Percentiles rank a stretch among this genome's conserved stretches.
Conservation (phyloP, 768 basidiomycete species). For the Mycena pura region DNA sequence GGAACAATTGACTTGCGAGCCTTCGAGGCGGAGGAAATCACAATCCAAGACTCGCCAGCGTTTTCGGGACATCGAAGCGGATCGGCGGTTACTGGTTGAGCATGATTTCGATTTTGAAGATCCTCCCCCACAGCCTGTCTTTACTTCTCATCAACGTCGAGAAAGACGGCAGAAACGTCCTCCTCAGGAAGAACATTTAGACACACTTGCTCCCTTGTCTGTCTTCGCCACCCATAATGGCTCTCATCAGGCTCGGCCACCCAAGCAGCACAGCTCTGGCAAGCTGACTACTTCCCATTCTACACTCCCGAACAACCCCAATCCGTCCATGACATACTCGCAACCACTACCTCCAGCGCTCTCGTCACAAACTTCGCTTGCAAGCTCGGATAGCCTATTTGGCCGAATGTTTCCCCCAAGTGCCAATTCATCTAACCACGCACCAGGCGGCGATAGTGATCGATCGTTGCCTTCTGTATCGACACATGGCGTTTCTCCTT, state of each 20-base stretch:
- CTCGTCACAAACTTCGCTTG: background rate
- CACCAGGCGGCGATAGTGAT: conserved; percentile 29
- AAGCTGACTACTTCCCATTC: conserved; percentile 1
- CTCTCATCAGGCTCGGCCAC: conserved; percentile 19
- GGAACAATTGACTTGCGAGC: conserved; percentile 16
- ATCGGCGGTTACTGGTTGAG: conserved; percentile 25
- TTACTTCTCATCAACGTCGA: conserved; percentile 28
- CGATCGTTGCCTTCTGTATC: conserved; percentile 27
- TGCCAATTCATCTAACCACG: conserved; percentile 27
- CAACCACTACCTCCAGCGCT: background rate
- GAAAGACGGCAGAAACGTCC: background rate
- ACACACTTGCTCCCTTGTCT: conserved; percentile 28
- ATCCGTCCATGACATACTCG: background rate
- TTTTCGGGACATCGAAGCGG: conserved; percentile 26
- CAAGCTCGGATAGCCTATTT: conserved; percentile 32
- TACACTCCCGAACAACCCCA: background rate
- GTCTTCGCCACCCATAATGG: conserved; percentile 23
- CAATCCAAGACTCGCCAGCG: conserved; percentile 17
- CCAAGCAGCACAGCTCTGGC: background rate
- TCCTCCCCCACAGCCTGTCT: conserved; percentile 44
- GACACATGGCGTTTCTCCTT: conserved; percentile 21
- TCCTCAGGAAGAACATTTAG: conserved; percentile 16
- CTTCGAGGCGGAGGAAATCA: conserved; percentile 22
- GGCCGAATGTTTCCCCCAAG: conserved; percentile 36
- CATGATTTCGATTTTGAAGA: conserved; percentile 43